phyloP scores from a whole-genome alignment of 129 eudicot genomes.

The Lactuca sativa region DNA sequence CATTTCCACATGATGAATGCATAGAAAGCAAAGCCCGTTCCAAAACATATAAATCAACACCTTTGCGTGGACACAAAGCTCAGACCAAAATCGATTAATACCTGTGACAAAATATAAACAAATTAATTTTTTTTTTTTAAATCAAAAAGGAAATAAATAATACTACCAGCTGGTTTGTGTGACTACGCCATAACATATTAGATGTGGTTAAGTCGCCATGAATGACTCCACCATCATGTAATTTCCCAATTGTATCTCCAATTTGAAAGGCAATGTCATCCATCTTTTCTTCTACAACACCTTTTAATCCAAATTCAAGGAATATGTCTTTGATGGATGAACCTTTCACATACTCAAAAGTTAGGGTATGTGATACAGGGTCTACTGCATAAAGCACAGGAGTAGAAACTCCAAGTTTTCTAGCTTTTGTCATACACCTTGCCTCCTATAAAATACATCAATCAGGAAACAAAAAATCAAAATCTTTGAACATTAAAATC shows the following conservation, averaged over 20 bases:
- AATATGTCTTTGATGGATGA: slow-evolving; percentile 75
- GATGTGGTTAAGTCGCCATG: slow-evolving; percentile 98
- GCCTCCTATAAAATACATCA: slow-evolving; percentile 63
- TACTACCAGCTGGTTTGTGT: slow-evolving; percentile 78
- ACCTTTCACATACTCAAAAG: slow-evolving; percentile 86
- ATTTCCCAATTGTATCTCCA: slow-evolving; percentile 74
- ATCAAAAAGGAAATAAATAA: slow-evolving; percentile 6
- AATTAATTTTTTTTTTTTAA: no score
- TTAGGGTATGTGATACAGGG: slow-evolving; percentile 54
- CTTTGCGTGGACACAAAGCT: slow-evolving; percentile 93
- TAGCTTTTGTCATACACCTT: slow-evolving; percentile 92
- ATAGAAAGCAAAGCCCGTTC: slow-evolving; percentile 93
- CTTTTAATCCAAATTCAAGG: slow-evolving; percentile 70
- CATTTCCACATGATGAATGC: slow-evolving; percentile 98
- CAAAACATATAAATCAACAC: slow-evolving; percentile 89
- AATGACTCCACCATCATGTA: slow-evolving; percentile 91
- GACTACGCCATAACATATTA: slow-evolving; percentile 74
- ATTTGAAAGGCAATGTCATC: slow-evolving; percentile 77
- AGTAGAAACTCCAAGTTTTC: slow-evolving; percentile 86
- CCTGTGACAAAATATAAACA: slow-evolving; percentile 38
- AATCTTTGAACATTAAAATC: neutral
- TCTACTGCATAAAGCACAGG: slow-evolving; percentile 89
- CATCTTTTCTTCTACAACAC: slow-evolving; percentile 72
- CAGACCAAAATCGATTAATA: slow-evolving; percentile 88
- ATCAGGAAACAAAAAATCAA: neutral